Evolutionary conservation across 2,329 filamentous ascomycete genomes (phyloP).

Genomic region (Ceratocystis smalleyi): DNA sequence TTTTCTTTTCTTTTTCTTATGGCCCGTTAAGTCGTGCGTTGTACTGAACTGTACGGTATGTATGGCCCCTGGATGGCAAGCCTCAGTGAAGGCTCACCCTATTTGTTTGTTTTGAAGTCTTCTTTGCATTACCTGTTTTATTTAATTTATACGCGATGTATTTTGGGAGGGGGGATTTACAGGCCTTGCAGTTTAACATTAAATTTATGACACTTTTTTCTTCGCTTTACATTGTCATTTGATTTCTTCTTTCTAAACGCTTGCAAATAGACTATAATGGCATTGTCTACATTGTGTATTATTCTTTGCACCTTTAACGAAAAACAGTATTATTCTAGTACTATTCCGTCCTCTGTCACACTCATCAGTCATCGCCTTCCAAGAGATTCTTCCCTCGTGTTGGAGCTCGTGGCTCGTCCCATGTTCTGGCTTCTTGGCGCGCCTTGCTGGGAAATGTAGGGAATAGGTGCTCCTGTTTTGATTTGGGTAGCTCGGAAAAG

Average conservation of each 20-base stretch:
- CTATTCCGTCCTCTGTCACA: not conserved
- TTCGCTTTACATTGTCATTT: not conserved
- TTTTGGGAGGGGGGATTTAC: not conserved
- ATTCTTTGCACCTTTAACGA: not conserved
- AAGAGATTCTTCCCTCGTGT: slow-evolving; percentile 45
- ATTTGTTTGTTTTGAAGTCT: not conserved
- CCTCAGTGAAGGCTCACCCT: not conserved
- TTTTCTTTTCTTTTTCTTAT: not conserved
- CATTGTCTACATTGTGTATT: not conserved
- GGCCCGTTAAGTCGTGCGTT: too few species aligned
- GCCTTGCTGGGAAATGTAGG: slow-evolving; percentile 95
- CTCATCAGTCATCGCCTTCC: not conserved
- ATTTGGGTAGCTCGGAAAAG: slow-evolving; percentile 76
- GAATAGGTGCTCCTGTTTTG: slow-evolving; percentile 84
- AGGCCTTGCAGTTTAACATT: not conserved
- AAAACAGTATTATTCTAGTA: not conserved
- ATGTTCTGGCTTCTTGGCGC: slow-evolving; percentile 66
- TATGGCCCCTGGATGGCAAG: too few species aligned
- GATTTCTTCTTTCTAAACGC: not conserved
- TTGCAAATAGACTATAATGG: not conserved
- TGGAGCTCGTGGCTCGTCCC: slow-evolving; percentile 61
- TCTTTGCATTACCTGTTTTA: slow-evolving; percentile 1
- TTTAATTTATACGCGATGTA: not conserved
- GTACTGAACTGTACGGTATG: too few species aligned
- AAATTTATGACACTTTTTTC: not conserved